Evolutionary conservation across 306 rosid species (phyloP).

Genomic region (Morella rubra): DNA sequence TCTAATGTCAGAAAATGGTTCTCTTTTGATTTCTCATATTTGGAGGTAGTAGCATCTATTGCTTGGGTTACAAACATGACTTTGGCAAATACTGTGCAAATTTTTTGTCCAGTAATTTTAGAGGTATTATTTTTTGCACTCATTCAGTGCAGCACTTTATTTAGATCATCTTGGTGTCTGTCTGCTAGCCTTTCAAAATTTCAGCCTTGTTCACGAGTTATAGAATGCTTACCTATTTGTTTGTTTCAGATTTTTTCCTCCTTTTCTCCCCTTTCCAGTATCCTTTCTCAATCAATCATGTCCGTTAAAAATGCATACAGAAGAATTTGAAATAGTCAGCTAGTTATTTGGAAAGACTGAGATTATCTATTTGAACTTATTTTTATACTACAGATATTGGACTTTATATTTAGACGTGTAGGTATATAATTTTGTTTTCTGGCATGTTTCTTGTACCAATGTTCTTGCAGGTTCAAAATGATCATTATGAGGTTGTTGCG

Average conservation of each 20-base stretch:
- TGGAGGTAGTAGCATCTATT: no score
- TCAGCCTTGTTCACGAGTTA: background rate
- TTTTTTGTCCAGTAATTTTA: background rate
- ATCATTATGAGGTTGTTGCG: constrained; percentile 93
- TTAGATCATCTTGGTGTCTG: background rate
- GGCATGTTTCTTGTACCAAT: constrained; percentile 24
- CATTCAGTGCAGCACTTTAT: background rate
- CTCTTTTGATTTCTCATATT: no score
- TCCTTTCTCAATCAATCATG: constrained; percentile 1
- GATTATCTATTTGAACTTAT: constrained; percentile 7
- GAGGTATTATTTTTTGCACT: no score
- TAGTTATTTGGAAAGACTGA: constrained; percentile 3
- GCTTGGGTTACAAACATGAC: no score
- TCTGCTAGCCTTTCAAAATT: background rate
- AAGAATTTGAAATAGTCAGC: no score
- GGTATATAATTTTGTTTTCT: constrained; percentile 19
- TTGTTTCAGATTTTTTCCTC: background rate
- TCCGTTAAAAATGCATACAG: background rate
- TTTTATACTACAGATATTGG: background rate
- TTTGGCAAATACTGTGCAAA: no score
- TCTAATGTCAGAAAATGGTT: no score
- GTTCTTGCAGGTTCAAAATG: constrained; percentile 81
- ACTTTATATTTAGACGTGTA: constrained; percentile 7
- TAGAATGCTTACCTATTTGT: background rate
- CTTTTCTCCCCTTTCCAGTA: no score